Evolutionary conservation across 108 stramenopile genomes (phyloP), one percentile per base, ranked within the genome.

Genomic region (Nitzschia sp.): DNA sequence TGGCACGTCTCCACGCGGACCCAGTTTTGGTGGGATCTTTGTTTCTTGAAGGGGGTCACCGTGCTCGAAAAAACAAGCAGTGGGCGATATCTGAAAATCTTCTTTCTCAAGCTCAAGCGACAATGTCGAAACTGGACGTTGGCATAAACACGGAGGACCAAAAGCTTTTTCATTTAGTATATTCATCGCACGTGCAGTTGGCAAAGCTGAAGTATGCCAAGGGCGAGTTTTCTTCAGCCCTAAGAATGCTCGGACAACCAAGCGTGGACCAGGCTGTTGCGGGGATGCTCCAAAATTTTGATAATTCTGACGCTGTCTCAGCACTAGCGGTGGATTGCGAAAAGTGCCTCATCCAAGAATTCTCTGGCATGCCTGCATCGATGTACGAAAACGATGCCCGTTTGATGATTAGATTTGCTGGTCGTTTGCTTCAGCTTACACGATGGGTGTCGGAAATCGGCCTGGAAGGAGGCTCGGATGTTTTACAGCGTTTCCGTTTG

Each of bases 391-490:
- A 68, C 15, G 69, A 75, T 4, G 26, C 46, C 21, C 47, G 59
- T 4, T 27, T 75, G 18, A 54, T 64, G 21, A 49, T 31, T 8
- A 68, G 79, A 21, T 79, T 86, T 75, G 80, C 85, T 46, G 75
- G 78, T 9, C 61, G 82, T 9, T 60, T 91, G 8, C 71, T 96
- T n/a, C 79, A 78, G 36, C 74, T 86, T 0, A 92, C 92, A 1
- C 79, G 82, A 27, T 96, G 96, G 92, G 85, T 88, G 46, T 86
- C 82, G 28, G 91, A 85, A 19, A 79, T 71, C 5, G 90, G 93
- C 0, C 59, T 96, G 45, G 83, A 87, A 67, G 79, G 81, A 32
- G 84, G 78, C 18, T 66, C 76, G 4, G 92, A 93, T 68, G 82
- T 95, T 28, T 80, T 82, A 28, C 38, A 72, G 19, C 74, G 93